These are phyloP conservation scores for Blepharisma japonicum DNA, from an alignment of 73 alveolate species.

Conservation along the genomic window DNA sequence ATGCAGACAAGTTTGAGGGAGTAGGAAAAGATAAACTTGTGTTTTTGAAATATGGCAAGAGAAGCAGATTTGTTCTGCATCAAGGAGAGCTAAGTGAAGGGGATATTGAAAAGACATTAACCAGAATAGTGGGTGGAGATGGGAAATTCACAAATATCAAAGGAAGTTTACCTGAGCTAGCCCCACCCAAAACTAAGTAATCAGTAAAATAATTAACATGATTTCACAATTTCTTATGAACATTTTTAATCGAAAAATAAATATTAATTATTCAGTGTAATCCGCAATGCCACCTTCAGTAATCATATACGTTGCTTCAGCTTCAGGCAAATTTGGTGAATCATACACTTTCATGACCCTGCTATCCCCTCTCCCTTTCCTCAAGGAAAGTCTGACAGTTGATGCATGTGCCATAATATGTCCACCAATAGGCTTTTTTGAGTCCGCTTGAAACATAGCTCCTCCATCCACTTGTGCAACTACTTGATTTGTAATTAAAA, in stretches of 20 bases:
- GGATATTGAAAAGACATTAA: neutral
- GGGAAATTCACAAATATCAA: slow-evolving; percentile 11
- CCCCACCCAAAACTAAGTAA: no score
- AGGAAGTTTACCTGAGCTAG: slow-evolving; percentile 5
- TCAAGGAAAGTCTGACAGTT: slow-evolving; percentile 91
- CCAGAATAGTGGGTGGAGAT: slow-evolving; percentile 2
- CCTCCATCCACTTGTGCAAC: slow-evolving; percentile 96
- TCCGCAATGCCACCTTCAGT: slow-evolving; percentile 89
- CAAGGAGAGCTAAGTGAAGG: neutral
- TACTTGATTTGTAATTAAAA: slow-evolving; percentile 96
- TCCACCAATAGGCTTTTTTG: slow-evolving; percentile 99
- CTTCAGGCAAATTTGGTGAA: slow-evolving; percentile 94
- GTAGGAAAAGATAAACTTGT: neutral
- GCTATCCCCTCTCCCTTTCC: slow-evolving; percentile 76
- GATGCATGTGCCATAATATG: slow-evolving; percentile 99
- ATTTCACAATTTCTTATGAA: no score
- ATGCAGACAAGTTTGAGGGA: slow-evolving; percentile 10
- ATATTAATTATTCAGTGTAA: neutral
- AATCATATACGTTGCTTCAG: slow-evolving; percentile 86
- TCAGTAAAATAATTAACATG: no score
- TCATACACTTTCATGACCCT: slow-evolving; percentile 92
- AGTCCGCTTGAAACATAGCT: slow-evolving; percentile 87
- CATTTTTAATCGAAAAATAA: no score
- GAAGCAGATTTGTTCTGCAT: slow-evolving; percentile 17
- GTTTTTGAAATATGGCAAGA: slow-evolving; percentile 21